Conservation (phyloP, 1,284 basidiomycete species). For the Ganoderma lucidum region DNA sequence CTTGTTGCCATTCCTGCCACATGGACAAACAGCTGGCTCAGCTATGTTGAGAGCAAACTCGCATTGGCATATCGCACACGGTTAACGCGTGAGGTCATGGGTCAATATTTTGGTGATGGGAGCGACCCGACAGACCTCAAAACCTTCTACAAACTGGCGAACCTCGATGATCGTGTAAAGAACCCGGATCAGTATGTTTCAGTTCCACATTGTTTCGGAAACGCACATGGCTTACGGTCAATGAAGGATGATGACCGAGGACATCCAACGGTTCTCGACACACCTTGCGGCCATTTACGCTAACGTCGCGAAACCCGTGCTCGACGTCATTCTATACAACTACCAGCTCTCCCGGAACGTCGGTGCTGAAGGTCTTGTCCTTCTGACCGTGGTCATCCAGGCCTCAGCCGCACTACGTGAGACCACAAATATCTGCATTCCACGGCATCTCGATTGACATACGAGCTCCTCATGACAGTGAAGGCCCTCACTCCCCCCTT, state of each 20-base stretch:
- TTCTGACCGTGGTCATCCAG: conserved; percentile 89
- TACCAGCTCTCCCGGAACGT: conserved; percentile 95
- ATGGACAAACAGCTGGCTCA: conserved; percentile 97
- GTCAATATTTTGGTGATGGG: conserved; percentile 84
- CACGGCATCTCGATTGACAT: conserved; percentile 1
- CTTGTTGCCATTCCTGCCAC: conserved; percentile 95
- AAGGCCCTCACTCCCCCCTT: conserved; percentile 93
- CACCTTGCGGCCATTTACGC: conserved; percentile 95
- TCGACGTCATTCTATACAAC: conserved; percentile 96
- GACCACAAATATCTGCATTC: conserved; percentile 38
- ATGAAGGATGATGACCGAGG: conserved; percentile 89
- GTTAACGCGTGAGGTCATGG: conserved; percentile 85
- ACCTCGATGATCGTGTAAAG: conserved; percentile 94
- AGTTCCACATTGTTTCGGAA: not conserved
- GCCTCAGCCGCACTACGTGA: conserved; percentile 79
- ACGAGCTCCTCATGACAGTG: conserved; percentile 53
- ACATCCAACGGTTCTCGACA: conserved; percentile 93
- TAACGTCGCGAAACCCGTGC: conserved; percentile 91
- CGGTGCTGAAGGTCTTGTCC: conserved; percentile 91
- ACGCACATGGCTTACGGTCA: conserved; percentile 20
- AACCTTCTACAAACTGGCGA: conserved; percentile 95
- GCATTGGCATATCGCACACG: conserved; percentile 92
- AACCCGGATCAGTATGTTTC: conserved; percentile 88
- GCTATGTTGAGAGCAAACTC: conserved; percentile 93
- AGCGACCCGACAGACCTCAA: conserved; percentile 69